Base-by-base conservation (phyloP, 2,329 filamentous ascomycete species). In the Pezicula radicicola region DNA sequence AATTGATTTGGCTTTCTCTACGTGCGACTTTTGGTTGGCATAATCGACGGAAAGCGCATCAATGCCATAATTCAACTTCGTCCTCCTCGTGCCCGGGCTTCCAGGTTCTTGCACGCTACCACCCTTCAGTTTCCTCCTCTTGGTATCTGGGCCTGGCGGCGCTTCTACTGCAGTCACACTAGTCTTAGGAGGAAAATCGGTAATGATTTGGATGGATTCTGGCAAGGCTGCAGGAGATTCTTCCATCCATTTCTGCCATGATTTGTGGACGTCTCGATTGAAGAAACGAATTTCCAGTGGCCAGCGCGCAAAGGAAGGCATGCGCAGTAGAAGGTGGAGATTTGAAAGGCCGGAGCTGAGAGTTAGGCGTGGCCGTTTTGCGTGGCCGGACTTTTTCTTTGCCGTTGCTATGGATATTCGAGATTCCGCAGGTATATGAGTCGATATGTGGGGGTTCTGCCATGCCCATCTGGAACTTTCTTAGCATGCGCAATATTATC, bases 221-320 rank as follows among this genome's bases (percentile, higher is more conserved):
- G 60, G 53, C 35, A 65, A 46, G 28, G 63, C 50, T 16, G 61
- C 55, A 4, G 53, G 15, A n/a, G 55, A 52, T 72, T 74, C 10
- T 66, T 60, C 19, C 76, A 76, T 77, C 75, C 80, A 85, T 46
- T 69, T 75, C 16, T 76, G 66, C 93, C 93, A 97, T 1, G 79
- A 76, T 18, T 72, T 71, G 60, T 88, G 79, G 0, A 90, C 85
- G 53, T 93, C 88, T 3, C 75, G 71, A 2, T 77, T 76, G 60
- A 96, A 93, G 69, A 97, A 93, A 21, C 88, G 85, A 44, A 97
- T 66, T 49, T 81, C 81, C 49, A 99, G 74, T 18, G 93, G 93
- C 93, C 91, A 96, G 43, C 84, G 76, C 15, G 76, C 74, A 66
- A 97, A 97, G 67, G 89, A 94, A 2, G 83, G 79, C 2, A 91